A percentile compares a stretch with the other conserved stretches of the same genome.
Conservation (phyloP, 345 rosid species). For the Mercurialis annua region DNA sequence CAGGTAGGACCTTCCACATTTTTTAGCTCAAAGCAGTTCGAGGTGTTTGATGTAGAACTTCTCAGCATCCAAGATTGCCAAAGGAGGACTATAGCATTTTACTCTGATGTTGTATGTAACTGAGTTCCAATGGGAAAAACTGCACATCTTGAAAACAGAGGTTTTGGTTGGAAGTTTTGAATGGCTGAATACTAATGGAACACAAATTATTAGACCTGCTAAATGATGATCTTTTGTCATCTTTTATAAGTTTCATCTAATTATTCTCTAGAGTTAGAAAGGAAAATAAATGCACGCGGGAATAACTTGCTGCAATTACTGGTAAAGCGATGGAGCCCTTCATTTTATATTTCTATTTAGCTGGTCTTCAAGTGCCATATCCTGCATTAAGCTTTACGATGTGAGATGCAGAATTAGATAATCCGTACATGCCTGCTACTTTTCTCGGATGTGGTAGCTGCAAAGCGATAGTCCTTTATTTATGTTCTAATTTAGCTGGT, state of each 20-base stretch:
- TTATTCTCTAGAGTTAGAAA: not conserved
- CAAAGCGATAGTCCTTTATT: too few relatives aligned
- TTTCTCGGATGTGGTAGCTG: too few relatives aligned
- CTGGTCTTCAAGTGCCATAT: not conserved
- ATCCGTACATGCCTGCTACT: too few relatives aligned
- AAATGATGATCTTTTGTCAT: not conserved
- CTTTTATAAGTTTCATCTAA: not conserved
- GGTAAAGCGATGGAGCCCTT: not conserved
- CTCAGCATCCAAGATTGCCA: slow-evolving; percentile 64
- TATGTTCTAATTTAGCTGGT: too few relatives aligned
- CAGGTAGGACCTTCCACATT: slow-evolving; percentile 98
- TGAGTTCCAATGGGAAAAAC: slow-evolving; percentile 23
- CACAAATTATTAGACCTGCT: not conserved
- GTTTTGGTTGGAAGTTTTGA: not conserved
- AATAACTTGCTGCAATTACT: too few relatives aligned
- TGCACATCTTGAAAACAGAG: not conserved
- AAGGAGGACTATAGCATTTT: slow-evolving; percentile 89
- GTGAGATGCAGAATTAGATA: too few relatives aligned
- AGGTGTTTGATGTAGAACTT: slow-evolving; percentile 89
- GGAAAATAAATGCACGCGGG: not conserved
- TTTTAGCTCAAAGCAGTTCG: slow-evolving; percentile 92
- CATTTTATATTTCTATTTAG: not conserved
- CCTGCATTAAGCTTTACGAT: too few relatives aligned
- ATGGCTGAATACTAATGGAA: not conserved
- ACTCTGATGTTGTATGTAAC: slow-evolving; percentile 84